Conservation (phyloP, 2,329 filamentous ascomycete genomes). For the Cladosporium sphaerospermum region DNA sequence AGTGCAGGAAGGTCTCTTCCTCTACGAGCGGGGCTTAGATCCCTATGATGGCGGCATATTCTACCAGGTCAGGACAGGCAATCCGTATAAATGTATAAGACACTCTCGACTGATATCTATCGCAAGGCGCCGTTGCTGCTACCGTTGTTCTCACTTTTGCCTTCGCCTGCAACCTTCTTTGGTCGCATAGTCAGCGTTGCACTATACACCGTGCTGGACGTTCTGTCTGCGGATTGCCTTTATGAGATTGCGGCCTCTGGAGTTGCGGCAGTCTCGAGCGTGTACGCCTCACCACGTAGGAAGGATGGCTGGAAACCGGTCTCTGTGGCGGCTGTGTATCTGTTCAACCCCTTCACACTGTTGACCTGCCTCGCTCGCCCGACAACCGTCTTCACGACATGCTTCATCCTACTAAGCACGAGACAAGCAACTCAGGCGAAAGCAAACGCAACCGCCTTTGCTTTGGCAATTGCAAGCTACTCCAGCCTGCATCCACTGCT, state of each 20-base stretch:
- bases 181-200: constrained; percentile 57
- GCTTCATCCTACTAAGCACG: constrained; percentile 78
- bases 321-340: constrained; percentile 73
- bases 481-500: constrained; percentile 87
- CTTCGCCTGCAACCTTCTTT: constrained; percentile 54
- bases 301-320: constrained; percentile 67
- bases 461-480: constrained; percentile 81
- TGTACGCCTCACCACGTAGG: constrained; percentile 73
- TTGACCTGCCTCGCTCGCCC: constrained; percentile 85
- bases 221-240: constrained; percentile 75
- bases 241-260: constrained; percentile 74
- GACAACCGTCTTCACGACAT: constrained; percentile 81
- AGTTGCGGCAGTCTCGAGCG: constrained; percentile 65
- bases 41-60: constrained; percentile 91
- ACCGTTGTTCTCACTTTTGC: constrained; percentile 83
- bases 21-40: constrained; percentile 93
- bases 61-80: constrained; percentile 49
- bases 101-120: constrained; percentile 4
- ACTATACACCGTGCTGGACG: constrained; percentile 73
- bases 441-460: constrained; percentile 68
- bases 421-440: constrained; percentile 71
- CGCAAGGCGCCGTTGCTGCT: constrained; percentile 77
- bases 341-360: constrained; percentile 93
- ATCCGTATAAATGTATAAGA: neutral
- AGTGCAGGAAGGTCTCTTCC: constrained; percentile 95